Base-by-base conservation (phyloP, 805 yeast species). In the Metschnikowia gelsemii region DNA sequence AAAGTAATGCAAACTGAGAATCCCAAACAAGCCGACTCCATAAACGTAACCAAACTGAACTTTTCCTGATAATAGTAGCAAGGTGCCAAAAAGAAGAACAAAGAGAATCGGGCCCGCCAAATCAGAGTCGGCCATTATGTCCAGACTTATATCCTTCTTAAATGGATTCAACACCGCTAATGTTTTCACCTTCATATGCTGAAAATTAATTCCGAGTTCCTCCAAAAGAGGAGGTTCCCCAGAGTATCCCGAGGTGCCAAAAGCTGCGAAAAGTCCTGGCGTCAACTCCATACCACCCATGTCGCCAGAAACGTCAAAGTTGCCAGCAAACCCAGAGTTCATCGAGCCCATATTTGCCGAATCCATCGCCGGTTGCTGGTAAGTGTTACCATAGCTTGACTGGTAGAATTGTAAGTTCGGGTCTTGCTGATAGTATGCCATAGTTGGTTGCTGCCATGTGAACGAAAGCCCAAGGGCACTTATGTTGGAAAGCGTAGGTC, bases 11-110 rank as follows among this genome's bases (percentile, higher is more conserved):
- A 89, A 76, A 23, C 95, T 80, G 12, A 87, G 59, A 1, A 95
- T 84, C 13, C 99, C 99, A 53, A 91, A 81, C 31, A 93, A 66
- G 0, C 96, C 98, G 30, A 93, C 95, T 28, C 99, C 98, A 58
- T 93, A 93, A 36, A 93, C 86, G 62, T 93, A 93, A 2, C 98
- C 98, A 60, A 93, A 93, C 62, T 93, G 98, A 12, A 91, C 86
- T 62, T 91, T 93, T 4, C 99, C 98, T 1, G 96, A 82, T 32
- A 90, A 71, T 37, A 91, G 68, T 40, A 93, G 68, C 46, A 84
- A 79, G 0, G 89, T 76, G 16, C 96, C 99, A 59, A 91, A 91
- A 42, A 88, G 63, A 38, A 93, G 68, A 56, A 91, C 91, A 62
- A 91, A 93, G 29, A 93, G 67, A 23, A 93, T 73, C 1, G 99